Conservation (phyloP, 2,329 filamentous ascomycete genomes). For the Aspergillus carbonarius region DNA sequence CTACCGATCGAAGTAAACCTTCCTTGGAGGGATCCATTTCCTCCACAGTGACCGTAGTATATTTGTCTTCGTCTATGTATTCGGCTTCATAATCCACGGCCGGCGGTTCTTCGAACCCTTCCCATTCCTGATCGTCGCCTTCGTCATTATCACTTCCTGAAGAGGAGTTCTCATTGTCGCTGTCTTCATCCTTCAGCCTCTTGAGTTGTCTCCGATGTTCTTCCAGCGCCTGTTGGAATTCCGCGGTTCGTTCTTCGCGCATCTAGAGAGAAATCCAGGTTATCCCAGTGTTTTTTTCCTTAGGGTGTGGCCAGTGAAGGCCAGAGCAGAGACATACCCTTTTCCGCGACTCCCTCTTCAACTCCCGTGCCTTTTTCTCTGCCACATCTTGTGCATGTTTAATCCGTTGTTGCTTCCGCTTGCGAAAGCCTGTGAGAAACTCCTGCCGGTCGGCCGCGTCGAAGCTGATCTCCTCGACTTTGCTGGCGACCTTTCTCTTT, state of each 20-base stretch:
- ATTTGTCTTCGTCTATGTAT: slow-evolving; percentile 94
- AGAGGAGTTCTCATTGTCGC: slow-evolving; percentile 22
- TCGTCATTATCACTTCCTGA: slow-evolving; percentile 33
- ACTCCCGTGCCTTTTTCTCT: slow-evolving; percentile 71
- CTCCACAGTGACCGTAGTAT: slow-evolving; percentile 92
- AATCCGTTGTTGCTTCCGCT: slow-evolving; percentile 82
- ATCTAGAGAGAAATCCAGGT: slow-evolving; percentile 55
- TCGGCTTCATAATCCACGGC: slow-evolving; percentile 79
- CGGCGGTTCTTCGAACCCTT: slow-evolving; percentile 58
- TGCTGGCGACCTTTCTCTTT: slow-evolving; percentile 61
- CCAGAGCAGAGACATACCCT: slow-evolving; percentile 57
- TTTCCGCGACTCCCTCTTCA: slow-evolving; percentile 70
- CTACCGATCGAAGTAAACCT: slow-evolving; percentile 61
- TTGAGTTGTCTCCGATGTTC: slow-evolving; percentile 70
- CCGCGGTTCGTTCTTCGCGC: slow-evolving; percentile 75
- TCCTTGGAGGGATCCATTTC: slow-evolving; percentile 77
- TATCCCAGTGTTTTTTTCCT: background rate
- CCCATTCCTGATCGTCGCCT: slow-evolving; percentile 59
- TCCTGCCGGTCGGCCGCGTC: slow-evolving; percentile 76
- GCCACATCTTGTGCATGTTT: slow-evolving; percentile 84
- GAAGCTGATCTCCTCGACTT: slow-evolving; percentile 80
- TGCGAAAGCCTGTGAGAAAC: slow-evolving; percentile 94
- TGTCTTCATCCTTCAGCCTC: slow-evolving; percentile 53
- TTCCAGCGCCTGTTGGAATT: slow-evolving; percentile 78
- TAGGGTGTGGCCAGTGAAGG: background rate